A percentile compares a stretch with the other conserved stretches of the same genome.
Conservation (phyloP, 2,329 filamentous ascomycete genomes). For the Taxawa tesnikishii region DNA sequence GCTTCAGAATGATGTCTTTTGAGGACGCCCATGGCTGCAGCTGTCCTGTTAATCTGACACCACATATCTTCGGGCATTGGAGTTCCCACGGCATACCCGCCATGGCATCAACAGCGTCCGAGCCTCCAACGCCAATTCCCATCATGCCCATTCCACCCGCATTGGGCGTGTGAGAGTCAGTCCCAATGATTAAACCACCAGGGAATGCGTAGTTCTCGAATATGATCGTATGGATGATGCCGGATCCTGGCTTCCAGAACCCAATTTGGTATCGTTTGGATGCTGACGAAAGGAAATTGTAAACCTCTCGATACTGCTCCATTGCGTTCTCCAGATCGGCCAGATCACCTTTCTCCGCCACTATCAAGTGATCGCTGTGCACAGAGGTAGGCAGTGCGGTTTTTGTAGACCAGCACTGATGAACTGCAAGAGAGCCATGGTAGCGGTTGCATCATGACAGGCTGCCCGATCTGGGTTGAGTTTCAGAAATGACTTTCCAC, state of each 20-base stretch:
- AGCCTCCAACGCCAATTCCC: conserved; percentile 93
- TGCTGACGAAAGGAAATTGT: conserved; percentile 86
- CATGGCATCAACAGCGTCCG: conserved; percentile 98
- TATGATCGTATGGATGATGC: conserved; percentile 98
- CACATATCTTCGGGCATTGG: conserved; percentile 94
- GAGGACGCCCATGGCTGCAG: conserved; percentile 84
- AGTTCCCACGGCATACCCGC: conserved; percentile 94
- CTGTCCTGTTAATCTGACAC: conserved; percentile 85
- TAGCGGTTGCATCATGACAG: conserved; percentile 97
- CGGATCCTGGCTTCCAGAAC: conserved; percentile 97
- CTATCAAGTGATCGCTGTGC: conserved; percentile 98
- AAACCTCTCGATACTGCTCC: conserved; percentile 97
- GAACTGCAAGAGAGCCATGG: conserved; percentile 99
- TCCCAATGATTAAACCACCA: conserved; percentile 93
- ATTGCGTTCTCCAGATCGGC: conserved; percentile 89
- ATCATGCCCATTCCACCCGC: conserved; percentile 90
- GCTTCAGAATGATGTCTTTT: conserved; percentile 97
- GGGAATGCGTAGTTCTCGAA: conserved; percentile 99
- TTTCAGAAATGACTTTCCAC: conserved; percentile 90
- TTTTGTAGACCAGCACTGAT: conserved; percentile 97
- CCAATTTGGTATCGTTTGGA: conserved; percentile 99
- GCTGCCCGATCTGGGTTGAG: conserved; percentile 94
- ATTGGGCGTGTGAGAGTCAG: conserved; percentile 96
- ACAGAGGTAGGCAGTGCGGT: conserved; percentile 93
- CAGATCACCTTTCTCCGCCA: conserved; percentile 82